These are phyloP conservation scores for Rhizomucor miehei DNA, from an alignment of 371 early-diverging fungal genomes.

Conservation along the genomic window DNA sequence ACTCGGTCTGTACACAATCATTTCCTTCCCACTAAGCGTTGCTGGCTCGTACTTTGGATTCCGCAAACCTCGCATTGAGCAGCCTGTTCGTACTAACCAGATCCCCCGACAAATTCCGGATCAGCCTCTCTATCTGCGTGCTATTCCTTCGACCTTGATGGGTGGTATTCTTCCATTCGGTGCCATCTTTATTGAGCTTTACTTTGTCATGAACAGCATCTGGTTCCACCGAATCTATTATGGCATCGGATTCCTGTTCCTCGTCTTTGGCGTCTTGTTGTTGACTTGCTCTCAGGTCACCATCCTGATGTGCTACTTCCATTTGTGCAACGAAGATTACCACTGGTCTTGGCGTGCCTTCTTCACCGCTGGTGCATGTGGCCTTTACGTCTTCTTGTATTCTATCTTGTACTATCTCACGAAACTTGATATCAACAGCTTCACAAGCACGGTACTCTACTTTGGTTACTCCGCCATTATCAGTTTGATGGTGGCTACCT, in stretches of 20 bases:
- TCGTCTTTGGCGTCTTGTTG: constrained; percentile 80
- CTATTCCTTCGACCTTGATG: constrained; percentile 72
- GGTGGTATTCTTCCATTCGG: constrained; percentile 90
- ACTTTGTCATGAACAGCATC: constrained; percentile 88
- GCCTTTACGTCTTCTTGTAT: constrained; percentile 87
- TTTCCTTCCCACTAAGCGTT: constrained; percentile 86
- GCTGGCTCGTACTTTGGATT: constrained; percentile 94
- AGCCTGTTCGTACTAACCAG: constrained; percentile 89
- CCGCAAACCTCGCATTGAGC: constrained; percentile 77
- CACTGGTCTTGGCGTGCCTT: constrained; percentile 96
- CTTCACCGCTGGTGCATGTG: constrained; percentile 83
- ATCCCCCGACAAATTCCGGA: constrained; percentile 92
- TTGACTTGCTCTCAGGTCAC: constrained; percentile 85
- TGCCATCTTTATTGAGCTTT: constrained; percentile 87
- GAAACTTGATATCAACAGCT: constrained; percentile 66
- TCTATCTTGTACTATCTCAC: constrained; percentile 77
- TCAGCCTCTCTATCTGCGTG: constrained; percentile 69
- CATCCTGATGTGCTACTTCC: constrained; percentile 87
- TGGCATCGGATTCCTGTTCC: constrained; percentile 81
- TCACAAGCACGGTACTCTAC: constrained; percentile 82
- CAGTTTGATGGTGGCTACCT: constrained; percentile 68
- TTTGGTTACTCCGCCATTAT: constrained; percentile 89
- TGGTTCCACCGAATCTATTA: constrained; percentile 92
- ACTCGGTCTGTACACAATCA: constrained; percentile 82
- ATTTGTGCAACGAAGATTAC: constrained; percentile 90